Evolutionary conservation across 1,284 basidiomycete species (phyloP), one percentile per base, ranked within the genome.

Genomic region (Tremellales sp.): DNA sequence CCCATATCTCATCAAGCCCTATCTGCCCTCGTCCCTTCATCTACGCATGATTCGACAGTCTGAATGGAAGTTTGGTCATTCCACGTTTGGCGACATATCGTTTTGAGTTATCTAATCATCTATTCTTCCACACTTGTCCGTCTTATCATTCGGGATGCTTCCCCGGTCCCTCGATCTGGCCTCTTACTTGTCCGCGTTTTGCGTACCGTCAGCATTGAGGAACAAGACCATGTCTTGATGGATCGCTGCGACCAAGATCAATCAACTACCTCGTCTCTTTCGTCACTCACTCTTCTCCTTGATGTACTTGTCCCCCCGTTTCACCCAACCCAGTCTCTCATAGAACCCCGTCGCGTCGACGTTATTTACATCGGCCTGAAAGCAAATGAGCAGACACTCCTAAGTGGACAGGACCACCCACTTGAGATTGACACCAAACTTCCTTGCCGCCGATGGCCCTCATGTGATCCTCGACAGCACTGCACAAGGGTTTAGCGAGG

Each of bases 221-320:
- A n/a, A 27, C 16, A 34, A 47, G 3, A 50, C 44, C 51, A 53
- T 53, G 28, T 47, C 37, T 38, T 50, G 47, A 40, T 53, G 51
- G 16, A 35, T 16, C 5, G 51, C 51, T 53, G 32, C 4, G 3
- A 24, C 18, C 4, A 6, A n/a, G n/a, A n/a, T n/a, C n/a, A n/a
- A n/a, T 14, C 16, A 7, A 21, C 37, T 19, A 12, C 7, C 28
- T 19, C n/a, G 7, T 7, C 10, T 8, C n/a, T 34, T 34, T 19
- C 26, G 10, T 33, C 6, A 54, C 56, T 54, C 45, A 57, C 56
- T 54, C 4, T 48, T 50, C 28, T 50, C 52, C 36, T 57, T 57
- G 14, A 47, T 43, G 25, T 50, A 54, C 26, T n/a, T 14, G 9
- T 48, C 56, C 1, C 56, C 56, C 24, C 36, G 25, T 13, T 45